phyloP scores from a whole-genome alignment of 1,139 yeast genomes.

The Lodderomyces beijingensis region DNA sequence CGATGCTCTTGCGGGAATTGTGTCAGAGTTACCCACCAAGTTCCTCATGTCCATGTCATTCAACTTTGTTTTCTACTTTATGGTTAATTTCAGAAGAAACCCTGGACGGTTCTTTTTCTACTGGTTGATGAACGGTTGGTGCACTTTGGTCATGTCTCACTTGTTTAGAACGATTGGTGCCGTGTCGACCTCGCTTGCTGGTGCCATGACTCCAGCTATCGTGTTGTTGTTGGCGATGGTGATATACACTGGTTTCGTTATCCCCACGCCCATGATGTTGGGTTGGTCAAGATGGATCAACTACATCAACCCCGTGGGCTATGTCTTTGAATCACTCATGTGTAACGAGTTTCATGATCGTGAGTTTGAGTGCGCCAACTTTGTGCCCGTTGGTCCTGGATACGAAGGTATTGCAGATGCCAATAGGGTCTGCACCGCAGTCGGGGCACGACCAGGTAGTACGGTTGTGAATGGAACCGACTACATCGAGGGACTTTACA shows the following conservation, averaged over 20 bases:
- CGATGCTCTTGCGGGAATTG: slow-evolving; percentile 55
- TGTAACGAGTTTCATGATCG: slow-evolving; percentile 50
- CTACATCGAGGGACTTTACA: slow-evolving; percentile 45
- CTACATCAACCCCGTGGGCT: slow-evolving; percentile 54
- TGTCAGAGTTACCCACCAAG: slow-evolving; percentile 58
- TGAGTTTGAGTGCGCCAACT: slow-evolving; percentile 43
- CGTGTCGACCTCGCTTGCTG: slow-evolving; percentile 48
- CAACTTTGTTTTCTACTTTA: slow-evolving; percentile 50
- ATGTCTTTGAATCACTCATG: slow-evolving; percentile 54
- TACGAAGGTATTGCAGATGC: slow-evolving; percentile 24
- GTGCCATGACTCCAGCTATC: slow-evolving; percentile 63
- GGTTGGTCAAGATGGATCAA: slow-evolving; percentile 65
- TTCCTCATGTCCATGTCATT: slow-evolving; percentile 41
- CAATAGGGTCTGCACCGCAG: slow-evolving; percentile 54
- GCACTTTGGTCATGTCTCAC: slow-evolving; percentile 52
- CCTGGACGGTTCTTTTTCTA: slow-evolving; percentile 62
- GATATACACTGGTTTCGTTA: slow-evolving; percentile 57
- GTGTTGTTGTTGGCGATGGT: slow-evolving; percentile 48
- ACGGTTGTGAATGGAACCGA: slow-evolving; percentile 52
- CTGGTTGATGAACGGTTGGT: slow-evolving; percentile 39
- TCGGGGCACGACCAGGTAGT: slow-evolving; percentile 61
- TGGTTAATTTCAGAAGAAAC: slow-evolving; percentile 50
- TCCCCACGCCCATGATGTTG: slow-evolving; percentile 54
- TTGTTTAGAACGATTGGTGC: slow-evolving; percentile 61
- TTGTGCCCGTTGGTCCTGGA: slow-evolving; percentile 42